A percentile compares a stretch with the other conserved stretches of the same genome.
phyloP scores from a whole-genome alignment of 2,329 filamentous ascomycete species.

The Xylariales sp. region DNA sequence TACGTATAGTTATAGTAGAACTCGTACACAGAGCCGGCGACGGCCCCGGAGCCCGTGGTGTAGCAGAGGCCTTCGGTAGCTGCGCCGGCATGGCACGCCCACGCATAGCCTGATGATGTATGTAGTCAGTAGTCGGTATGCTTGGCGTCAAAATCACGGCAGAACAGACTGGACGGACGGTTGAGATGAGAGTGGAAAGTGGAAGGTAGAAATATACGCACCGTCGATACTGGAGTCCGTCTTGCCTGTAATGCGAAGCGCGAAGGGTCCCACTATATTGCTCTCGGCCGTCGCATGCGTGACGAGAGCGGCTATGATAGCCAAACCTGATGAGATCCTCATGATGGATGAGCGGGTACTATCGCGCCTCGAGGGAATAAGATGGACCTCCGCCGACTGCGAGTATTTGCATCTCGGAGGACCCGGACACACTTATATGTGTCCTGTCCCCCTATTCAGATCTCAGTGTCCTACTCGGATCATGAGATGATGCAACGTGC shows the following conservation, averaged over 20 bases:
- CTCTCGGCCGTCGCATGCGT: slow-evolving; percentile 7
- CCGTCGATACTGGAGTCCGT: slow-evolving; percentile 26
- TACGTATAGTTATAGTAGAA: slow-evolving; percentile 39
- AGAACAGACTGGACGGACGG: too few relatives aligned
- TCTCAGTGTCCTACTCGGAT: neutral
- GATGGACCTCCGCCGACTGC: neutral
- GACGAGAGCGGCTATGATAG: neutral
- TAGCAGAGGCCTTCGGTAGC: slow-evolving; percentile 34
- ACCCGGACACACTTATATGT: slow-evolving; percentile 22
- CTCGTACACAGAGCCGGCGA: slow-evolving; percentile 29
- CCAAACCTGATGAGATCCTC: slow-evolving; percentile 15
- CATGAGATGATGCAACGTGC: neutral
- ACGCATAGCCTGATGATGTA: slow-evolving; percentile 26
- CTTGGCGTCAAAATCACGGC: neutral
- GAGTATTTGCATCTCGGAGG: neutral
- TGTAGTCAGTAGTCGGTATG: neutral
- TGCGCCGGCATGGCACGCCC: slow-evolving; percentile 31
- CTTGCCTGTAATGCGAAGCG: slow-evolving; percentile 34
- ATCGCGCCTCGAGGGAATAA: neutral
- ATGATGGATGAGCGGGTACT: neutral
- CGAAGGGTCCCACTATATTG: slow-evolving; percentile 34
- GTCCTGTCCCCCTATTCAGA: neutral
- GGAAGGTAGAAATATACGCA: slow-evolving; percentile 7
- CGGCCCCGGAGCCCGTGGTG: neutral
- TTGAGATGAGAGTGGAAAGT: neutral